Base-by-base conservation (phyloP, 495 filamentous ascomycete species). In the Aspergillus avenaceus region DNA sequence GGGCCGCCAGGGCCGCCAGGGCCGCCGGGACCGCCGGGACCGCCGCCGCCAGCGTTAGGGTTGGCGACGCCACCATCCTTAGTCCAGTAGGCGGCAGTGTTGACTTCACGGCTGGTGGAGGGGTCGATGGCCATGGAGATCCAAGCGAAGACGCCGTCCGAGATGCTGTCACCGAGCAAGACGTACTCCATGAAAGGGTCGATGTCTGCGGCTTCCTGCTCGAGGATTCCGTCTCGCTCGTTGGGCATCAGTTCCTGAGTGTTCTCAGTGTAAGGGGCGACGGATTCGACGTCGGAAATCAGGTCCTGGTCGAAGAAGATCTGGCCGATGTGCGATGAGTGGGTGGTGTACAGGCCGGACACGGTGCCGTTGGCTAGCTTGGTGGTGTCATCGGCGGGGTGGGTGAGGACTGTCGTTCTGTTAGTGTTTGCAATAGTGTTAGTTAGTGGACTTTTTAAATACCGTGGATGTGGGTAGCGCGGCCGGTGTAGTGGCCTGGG, bases 291-390 rank as follows among this genome's bases (percentile, higher is more conserved):
- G 2, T 55, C 55, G 31, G 56, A 45, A 49, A 75, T 70, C 3
- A 86, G 73, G 21, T 69, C 61, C 53, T 82, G 71, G 56, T 83
- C 78, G 49, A 77, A 86, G 78, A 82, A 86, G 29, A 84, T 37
- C 59, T 87, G 81, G 21, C 82, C 81, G 46, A 84, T 69, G 60
- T 87, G 78, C 1, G 73, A 65, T 1, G 62, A 56, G 11, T 54
- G 45, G 3, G 60, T 34, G 26, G 53, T 53, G 41, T 66, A 67
- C 0, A 68, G 55, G 14, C 64, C 67, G 19, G 55, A 49, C 16
- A 72, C 47, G 22, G 67, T 72, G 32, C 61, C 54, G 55, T 72
- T 72, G 2, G 50, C 16, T 5, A 60, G 51, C 1, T 64, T 55
- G 0, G 38, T 51, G 12, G 66, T 65, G n/a, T 65, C 67, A 19